Conservation (phyloP, 2,329 filamentous ascomycete species). For the Penicillium sp. region DNA sequence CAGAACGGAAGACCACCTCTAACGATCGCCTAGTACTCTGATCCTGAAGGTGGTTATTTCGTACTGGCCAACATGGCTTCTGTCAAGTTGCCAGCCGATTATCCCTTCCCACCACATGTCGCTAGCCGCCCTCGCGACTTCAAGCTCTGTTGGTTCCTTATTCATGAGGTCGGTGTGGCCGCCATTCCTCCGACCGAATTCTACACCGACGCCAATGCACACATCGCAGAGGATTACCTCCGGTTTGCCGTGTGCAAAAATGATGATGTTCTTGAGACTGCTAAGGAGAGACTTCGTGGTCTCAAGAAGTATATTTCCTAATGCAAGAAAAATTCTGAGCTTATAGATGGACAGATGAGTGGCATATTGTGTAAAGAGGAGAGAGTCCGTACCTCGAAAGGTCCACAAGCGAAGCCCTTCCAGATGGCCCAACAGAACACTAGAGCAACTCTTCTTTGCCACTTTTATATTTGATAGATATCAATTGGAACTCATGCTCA, state of each 20-base stretch:
- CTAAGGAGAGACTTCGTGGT: conserved; percentile 74
- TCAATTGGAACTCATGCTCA: neutral
- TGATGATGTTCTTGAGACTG: conserved; percentile 78
- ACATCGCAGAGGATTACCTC: conserved; percentile 89
- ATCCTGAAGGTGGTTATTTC: conserved; percentile 97
- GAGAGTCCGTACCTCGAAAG: too few relatives aligned
- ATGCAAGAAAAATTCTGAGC: conserved; percentile 17
- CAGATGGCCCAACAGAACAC: neutral
- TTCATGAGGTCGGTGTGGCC: conserved; percentile 93
- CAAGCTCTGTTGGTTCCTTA: conserved; percentile 93
- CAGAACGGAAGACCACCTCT: neutral
- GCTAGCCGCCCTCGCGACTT: conserved; percentile 87
- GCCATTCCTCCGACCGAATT: conserved; percentile 97
- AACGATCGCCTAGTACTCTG: conserved; percentile 65
- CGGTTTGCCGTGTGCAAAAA: conserved; percentile 97
- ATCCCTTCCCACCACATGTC: conserved; percentile 88
- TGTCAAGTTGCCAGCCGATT: conserved; percentile 80
- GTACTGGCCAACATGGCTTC: conserved; percentile 92
- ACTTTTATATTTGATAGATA: neutral
- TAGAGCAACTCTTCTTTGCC: neutral
- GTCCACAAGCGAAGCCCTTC: too few relatives aligned
- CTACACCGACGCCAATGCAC: conserved; percentile 82
- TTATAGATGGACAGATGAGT: neutral
- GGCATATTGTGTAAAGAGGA: neutral
- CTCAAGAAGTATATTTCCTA: conserved; percentile 70